phyloP scores from a whole-genome alignment of 371 early-diverging fungal genomes.

The Rhizomucor pusillus region DNA sequence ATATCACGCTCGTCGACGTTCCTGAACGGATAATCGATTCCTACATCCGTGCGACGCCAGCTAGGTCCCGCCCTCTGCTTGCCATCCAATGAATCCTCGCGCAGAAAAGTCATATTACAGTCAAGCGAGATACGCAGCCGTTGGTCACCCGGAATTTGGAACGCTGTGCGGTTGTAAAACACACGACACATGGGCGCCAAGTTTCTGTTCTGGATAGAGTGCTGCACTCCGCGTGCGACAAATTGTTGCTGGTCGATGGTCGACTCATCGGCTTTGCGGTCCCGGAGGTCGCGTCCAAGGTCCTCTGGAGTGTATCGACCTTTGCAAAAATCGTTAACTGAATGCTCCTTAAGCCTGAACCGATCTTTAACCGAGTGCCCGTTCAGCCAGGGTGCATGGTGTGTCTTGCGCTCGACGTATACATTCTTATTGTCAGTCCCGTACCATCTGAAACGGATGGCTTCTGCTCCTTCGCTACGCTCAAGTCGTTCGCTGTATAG shows the following conservation, averaged over 20 bases:
- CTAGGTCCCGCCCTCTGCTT: constrained; percentile 30
- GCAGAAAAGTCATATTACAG: constrained; percentile 95
- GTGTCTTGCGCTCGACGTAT: constrained; percentile 48
- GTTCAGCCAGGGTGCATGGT: constrained; percentile 93
- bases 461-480: constrained; percentile 84
- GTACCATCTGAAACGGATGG: constrained; percentile 94
- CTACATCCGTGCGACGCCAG: constrained; percentile 93
- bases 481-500: constrained; percentile 86
- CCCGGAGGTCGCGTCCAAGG: constrained; percentile 69
- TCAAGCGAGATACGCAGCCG: constrained; percentile 96
- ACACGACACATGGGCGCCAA: constrained; percentile 89
- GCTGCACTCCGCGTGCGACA: constrained; percentile 82
- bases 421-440: constrained; percentile 24
- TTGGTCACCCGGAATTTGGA: constrained; percentile 98
- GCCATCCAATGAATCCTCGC: constrained; percentile 86
- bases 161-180: constrained; percentile 98
- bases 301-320: constrained; percentile 81
- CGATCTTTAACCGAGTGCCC: constrained; percentile 96
- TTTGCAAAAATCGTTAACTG: constrained; percentile 80
- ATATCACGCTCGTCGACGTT: constrained; percentile 79
- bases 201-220: constrained; percentile 66
- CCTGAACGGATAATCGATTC: constrained; percentile 90
- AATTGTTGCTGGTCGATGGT: constrained; percentile 62
- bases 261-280: constrained; percentile 38
- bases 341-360: constrained; percentile 90